phyloP scores from a whole-genome alignment of 192 early-diverging fungal genomes.

The Chytriomyces sp. region DNA sequence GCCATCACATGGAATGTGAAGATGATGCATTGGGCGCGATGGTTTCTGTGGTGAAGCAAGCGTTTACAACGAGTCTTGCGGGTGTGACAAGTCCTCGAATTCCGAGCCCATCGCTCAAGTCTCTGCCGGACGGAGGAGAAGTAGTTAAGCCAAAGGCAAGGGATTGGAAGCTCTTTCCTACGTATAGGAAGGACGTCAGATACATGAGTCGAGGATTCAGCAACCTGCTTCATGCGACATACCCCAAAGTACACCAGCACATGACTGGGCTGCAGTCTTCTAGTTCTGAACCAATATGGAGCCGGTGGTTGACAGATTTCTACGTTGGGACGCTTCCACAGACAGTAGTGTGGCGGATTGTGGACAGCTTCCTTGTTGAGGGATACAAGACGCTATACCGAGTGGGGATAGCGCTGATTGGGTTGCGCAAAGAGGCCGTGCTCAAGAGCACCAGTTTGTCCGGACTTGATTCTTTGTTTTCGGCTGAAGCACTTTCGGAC shows the following conservation, averaged over 20 bases:
- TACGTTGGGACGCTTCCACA: conserved; percentile 47
- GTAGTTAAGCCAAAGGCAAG: conserved; percentile 16
- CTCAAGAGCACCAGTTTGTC: conserved; percentile 25
- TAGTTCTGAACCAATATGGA: conserved; percentile 47
- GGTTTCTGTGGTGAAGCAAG: conserved; percentile 44
- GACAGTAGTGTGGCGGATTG: conserved; percentile 45
- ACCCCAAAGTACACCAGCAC: conserved; percentile 44
- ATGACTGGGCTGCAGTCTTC: conserved; percentile 37
- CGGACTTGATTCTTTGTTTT: conserved; percentile 25
- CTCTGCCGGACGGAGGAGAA: neutral
- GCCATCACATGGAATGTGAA: conserved; percentile 44
- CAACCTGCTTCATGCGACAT: conserved; percentile 40
- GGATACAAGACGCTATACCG: conserved; percentile 53
- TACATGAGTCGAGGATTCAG: conserved; percentile 48
- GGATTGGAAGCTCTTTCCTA: conserved; percentile 50
- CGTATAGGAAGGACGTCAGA: conserved; percentile 52
- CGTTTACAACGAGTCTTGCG: conserved; percentile 18
- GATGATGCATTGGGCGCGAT: conserved; percentile 49
- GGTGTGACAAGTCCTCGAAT: no score
- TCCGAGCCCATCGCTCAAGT: neutral
- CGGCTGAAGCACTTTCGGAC: conserved; percentile 23
- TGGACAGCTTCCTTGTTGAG: conserved; percentile 52
- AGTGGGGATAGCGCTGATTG: conserved; percentile 41
- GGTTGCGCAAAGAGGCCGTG: conserved; percentile 20
- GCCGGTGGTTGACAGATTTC: conserved; percentile 45